Evolutionary conservation across 2,329 filamentous ascomycete genomes (phyloP), one percentile per base, ranked within the genome.

Genomic region (Ceratocystis colombiana): DNA sequence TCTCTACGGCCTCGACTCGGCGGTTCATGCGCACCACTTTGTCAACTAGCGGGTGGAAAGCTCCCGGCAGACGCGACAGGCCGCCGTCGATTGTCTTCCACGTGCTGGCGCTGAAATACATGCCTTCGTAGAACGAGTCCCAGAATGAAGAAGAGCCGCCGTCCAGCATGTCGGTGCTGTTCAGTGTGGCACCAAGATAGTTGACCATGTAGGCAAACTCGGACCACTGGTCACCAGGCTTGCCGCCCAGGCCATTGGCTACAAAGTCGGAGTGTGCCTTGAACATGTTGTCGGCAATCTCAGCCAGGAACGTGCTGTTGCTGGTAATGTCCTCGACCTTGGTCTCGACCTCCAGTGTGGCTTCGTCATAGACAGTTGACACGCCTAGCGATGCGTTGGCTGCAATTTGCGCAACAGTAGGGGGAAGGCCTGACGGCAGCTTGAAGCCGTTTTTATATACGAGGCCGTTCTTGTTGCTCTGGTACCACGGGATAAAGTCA

Each of bases 401-500:
- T 0, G 73, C 70, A 1, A 82, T 75, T 69, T 85, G 77, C 1
- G 77, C 76, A 0, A 74, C 70, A 2, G 80, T 82, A 0, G 82
- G 83, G 0, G 84, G 78, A 2, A 78, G 74, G 2, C 83, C 83
- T 62, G 80, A 77, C 1, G 79, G 76, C 15, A 82, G 73, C 62
- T 79, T 78, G 63, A 77, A 74, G 4, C 79, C 76, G 68, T 77
- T 71, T 33, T 79, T 72, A 71, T 82, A 77, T 12, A 77, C 72
- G 28, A 85, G 80, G 0, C 79, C 77, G 68, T 88, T 88, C 1
- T 75, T 71, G 66, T 74, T 80, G 64, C 72, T 76, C 71, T 86
- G 82, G 44, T 82, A 80, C 83, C 82, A 87, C 1, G 80, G 79
- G 70, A 86, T 86, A 71, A 86, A 86, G 64, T 84, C 80, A 62